Base-by-base conservation (phyloP, 169 alveolate species). In the Plasmodium yoelii region DNA sequence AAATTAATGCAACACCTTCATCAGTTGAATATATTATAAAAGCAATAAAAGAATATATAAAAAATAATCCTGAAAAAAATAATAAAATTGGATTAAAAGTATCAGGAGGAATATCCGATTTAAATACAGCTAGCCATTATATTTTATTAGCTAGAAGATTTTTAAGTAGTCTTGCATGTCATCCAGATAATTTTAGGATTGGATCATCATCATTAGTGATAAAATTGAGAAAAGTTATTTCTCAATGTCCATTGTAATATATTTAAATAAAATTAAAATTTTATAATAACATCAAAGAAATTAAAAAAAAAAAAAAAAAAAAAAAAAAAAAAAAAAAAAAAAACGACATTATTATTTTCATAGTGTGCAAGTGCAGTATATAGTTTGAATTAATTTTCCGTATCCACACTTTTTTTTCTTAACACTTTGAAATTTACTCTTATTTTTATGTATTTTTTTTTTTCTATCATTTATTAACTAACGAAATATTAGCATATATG, bases 11-110 rank as follows among this genome's bases (percentile, higher is more conserved):
- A 53, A 92, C 95, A 1, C 86, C 90, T 12, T 28, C 28, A 19
- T 24, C 94, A 15, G 93, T 34, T 65, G 46, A 64, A 47, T 13
- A 57, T 5, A 82, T 92, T 60, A 57, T 90, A 15, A 46, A 47
- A 13, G 94, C 91, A 22, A 55, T 89, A 39, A 74, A 72, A 51
- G 72, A 39, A 8, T 24, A 51, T 46, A 15, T 75, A 67, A 61
- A 55, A 19, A 47, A 80, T 19, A 1, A 64, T 55, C 75, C 74
- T 1, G 53, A 91, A 18, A 69, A 71, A 47, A 73, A 28, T 1
- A 92, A 93, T 34, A 70, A 75, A 87, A 49, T 90, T 61, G 95
- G 95, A 18, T 18, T 92, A 42, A 92, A 92, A 42, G 91, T 74
- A 15, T 88, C 95, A 0, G 95, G 95, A 7, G 93, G 95, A 12